A percentile compares a stretch with the other conserved stretches of the same genome.
These are phyloP conservation scores for Mixia osmundae DNA, from an alignment of 1,284 basidiomycete species.

Conservation along the genomic window DNA sequence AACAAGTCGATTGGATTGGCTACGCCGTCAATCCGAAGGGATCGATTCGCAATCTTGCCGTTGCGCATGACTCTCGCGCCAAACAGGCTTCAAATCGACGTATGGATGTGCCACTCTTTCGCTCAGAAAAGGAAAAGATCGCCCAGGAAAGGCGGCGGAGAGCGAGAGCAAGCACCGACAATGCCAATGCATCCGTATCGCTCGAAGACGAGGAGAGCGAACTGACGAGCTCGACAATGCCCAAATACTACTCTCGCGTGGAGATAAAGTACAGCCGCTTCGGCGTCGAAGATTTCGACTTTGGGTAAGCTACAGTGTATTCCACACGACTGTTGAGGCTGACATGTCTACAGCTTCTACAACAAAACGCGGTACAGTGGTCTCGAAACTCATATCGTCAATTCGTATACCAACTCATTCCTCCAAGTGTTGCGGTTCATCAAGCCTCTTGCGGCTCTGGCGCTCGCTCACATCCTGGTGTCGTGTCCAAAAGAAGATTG, in stretches of 20 bases:
- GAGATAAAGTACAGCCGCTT: slow-evolving; percentile 98
- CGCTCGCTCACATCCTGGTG: slow-evolving; percentile 73
- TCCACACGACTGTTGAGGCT: slow-evolving; percentile 1
- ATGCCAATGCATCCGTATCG: slow-evolving; percentile 8
- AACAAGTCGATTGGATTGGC: slow-evolving; percentile 55
- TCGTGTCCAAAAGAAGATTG: slow-evolving; percentile 75
- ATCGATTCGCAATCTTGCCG: slow-evolving; percentile 12
- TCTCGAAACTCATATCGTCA: slow-evolving; percentile 86
- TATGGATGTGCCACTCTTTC: slow-evolving; percentile 39
- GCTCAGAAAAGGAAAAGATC: slow-evolving; percentile 69
- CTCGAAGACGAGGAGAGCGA: slow-evolving; percentile 16
- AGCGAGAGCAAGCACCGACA: slow-evolving; percentile 23
- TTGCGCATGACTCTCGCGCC: slow-evolving; percentile 23
- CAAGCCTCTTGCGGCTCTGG: slow-evolving; percentile 48
- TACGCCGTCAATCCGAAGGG: slow-evolving; percentile 36
- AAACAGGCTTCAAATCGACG: slow-evolving; percentile 19
- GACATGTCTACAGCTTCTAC: slow-evolving; percentile 40
- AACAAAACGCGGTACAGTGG: slow-evolving; percentile 76
- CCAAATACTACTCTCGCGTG: slow-evolving; percentile 65
- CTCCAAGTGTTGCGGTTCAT: slow-evolving; percentile 77
- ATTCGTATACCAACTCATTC: slow-evolving; percentile 88
- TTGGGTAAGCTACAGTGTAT: slow-evolving; percentile 36
- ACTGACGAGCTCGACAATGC: slow-evolving; percentile 29
- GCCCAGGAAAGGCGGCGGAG: slow-evolving; percentile 24
- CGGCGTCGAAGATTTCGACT: slow-evolving; percentile 98